Percentiles rank a stretch among this genome's conserved stretches.
Evolutionary conservation across 179 eudicot genomes (phyloP).

Genomic region (Silene vulgaris): DNA sequence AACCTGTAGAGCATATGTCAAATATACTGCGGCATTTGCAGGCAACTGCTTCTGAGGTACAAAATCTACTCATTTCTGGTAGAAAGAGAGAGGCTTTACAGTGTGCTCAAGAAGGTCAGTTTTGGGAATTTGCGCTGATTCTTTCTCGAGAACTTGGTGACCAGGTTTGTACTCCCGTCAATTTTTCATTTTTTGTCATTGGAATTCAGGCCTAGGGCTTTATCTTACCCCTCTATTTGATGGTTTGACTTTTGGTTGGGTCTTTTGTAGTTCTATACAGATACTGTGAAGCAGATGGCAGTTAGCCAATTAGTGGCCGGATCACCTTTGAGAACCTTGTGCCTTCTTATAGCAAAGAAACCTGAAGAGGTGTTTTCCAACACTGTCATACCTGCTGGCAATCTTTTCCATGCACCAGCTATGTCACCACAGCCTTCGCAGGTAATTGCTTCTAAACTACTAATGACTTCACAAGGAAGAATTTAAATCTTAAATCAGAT

Average conservation of each 20-base stretch:
- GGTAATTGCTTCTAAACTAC: conserved; percentile 33
- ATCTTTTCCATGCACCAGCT: conserved; percentile 38
- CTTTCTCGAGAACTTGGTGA: conserved; percentile 86
- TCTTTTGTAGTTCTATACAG: conserved; percentile 63
- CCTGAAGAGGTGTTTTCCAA: conserved; percentile 72
- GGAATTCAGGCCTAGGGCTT: conserved; percentile 4
- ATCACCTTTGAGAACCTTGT: conserved; percentile 80
- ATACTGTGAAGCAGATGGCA: conserved; percentile 87
- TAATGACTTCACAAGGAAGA: conserved; percentile 2
- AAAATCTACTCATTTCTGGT: conserved; percentile 70
- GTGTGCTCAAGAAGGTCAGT: conserved; percentile 75
- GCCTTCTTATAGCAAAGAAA: conserved; percentile 78
- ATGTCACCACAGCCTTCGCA: conserved; percentile 47
- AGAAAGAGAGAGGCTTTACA: conserved; percentile 75
- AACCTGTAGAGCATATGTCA: conserved; percentile 9
- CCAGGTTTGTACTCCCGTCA: conserved; percentile 46
- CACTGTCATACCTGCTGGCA: conserved; percentile 29
- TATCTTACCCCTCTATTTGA: not conserved
- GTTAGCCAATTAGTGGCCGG: conserved; percentile 63
- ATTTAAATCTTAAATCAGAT: not conserved
- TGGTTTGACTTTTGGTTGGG: conserved; percentile 18
- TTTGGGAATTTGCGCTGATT: conserved; percentile 81
- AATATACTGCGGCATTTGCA: conserved; percentile 23
- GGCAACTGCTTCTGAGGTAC: conserved; percentile 74
- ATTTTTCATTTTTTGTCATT: not conserved